Base-by-base conservation (phyloP, 2,329 filamentous ascomycete species). In the Trichoderma harzianum region DNA sequence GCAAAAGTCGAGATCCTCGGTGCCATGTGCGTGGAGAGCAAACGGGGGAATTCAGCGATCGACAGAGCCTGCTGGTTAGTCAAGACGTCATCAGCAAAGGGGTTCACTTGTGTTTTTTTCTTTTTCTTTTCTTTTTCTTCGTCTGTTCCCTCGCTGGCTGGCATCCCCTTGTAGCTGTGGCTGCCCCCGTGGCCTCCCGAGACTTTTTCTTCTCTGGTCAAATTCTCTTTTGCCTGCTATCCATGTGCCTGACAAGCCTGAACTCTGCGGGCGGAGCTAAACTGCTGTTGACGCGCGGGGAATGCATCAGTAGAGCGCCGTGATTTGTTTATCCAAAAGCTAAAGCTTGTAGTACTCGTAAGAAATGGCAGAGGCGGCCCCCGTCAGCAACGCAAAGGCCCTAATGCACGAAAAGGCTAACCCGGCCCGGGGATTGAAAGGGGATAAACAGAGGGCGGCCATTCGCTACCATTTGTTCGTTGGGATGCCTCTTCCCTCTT, bases 1-100 rank as follows among this genome's bases (percentile, higher is more conserved):
- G 70, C 70, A 72, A 72, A 70, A 55, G 28, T 68, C 32, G 61
- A 68, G 70, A 72, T 72, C 63, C 39, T 72, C 43, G 63, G 21
- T 68, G 55, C 55, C 70, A 47, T 64, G 55, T 28, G 61, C 61
- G 55, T 70, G 39, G 43, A 70, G 39, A 57, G 68, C 30, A 36
- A 57, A 47, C 16, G 47, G 64, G 63, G 62, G 53, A 14, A 12
- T 71, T 70, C 36, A 21, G 62, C 26, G 69, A 71, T 71, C 69
- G 69, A 67, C 43, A 34, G 62, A 71, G 69, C 39, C n/a, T 55
- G 43, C 60, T 53, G 43, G 30, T 32, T 39, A 12, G 53, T 14
- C 10, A 14, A 26, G 32, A 39, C 64, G 64, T 67, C 64, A 67
- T 34, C 47, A 28, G 32, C 34, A n/a, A 34, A 30, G 32, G 63